Conservation (phyloP, 1,284 basidiomycete genomes). For the Microbotryum intermedium region DNA sequence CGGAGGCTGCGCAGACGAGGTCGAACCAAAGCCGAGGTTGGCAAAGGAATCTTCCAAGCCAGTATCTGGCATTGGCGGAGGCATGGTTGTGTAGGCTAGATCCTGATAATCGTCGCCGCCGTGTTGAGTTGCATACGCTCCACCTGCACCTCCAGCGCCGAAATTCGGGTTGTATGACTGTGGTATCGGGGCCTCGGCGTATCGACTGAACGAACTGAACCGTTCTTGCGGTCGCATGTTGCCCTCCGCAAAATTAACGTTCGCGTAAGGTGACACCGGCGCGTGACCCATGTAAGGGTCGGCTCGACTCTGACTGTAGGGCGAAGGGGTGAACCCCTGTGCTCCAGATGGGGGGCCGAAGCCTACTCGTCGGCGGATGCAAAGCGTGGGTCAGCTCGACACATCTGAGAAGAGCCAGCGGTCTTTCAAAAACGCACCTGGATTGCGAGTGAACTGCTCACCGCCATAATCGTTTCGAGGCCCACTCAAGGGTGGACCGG, state of each 20-base stretch:
- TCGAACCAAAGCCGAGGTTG: constrained; percentile 2
- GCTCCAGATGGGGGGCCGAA: not conserved
- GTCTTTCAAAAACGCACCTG: not conserved
- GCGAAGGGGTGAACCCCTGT: not conserved
- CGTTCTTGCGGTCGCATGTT: no score
- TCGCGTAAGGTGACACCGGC: constrained; percentile 22
- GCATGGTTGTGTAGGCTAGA: not conserved
- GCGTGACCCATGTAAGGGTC: constrained; percentile 22
- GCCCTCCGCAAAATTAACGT: constrained; percentile 26
- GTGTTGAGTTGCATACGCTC: no score
- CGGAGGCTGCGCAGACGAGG: not conserved
- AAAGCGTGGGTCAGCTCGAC: not conserved
- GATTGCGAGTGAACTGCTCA: not conserved
- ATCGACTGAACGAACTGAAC: no score
- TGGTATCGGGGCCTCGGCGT: no score
- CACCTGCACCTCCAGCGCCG: no score
- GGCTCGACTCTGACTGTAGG: constrained; percentile 18
- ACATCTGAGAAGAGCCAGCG: not conserved
- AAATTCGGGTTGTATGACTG: no score
- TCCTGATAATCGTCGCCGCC: no score
- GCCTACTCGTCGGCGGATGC: not conserved
- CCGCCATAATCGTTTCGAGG: constrained; percentile 9
- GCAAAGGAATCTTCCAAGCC: constrained; percentile 18
- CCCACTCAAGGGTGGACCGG: not conserved
- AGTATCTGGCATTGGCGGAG: not conserved